Percentiles rank a stretch among this genome's conserved stretches.
Conservation (phyloP, 1,284 basidiomycete genomes). For the Ceratobasidium sp. region DNA sequence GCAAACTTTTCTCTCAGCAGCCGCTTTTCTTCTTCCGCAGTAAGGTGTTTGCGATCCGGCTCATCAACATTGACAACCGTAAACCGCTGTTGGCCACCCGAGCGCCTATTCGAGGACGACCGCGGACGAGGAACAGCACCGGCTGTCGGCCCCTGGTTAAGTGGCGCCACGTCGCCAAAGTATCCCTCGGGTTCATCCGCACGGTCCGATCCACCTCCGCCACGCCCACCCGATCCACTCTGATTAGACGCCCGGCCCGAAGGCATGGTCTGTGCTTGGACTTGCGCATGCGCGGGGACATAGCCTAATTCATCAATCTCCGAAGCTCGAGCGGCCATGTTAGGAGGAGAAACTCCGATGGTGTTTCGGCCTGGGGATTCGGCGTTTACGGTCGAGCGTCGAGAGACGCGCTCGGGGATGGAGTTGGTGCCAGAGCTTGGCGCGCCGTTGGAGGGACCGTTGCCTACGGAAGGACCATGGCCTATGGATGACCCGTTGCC, state of each 20-base stretch:
- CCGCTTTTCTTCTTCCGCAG: conserved; percentile 34
- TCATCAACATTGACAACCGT: conserved; percentile 51
- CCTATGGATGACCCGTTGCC: too few relatives aligned
- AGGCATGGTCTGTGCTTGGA: conserved; percentile 25
- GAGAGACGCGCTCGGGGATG: conserved; percentile 45
- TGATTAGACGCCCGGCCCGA: neutral
- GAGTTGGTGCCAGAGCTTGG: conserved; percentile 26
- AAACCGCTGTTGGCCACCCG: conserved; percentile 40
- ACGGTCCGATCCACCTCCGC: conserved; percentile 18
- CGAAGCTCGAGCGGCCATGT: neutral
- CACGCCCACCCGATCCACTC: neutral
- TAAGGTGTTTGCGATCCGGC: conserved; percentile 36
- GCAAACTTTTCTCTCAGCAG: conserved; percentile 25
- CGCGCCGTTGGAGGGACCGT: conserved; percentile 33
- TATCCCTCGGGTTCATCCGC: conserved; percentile 27
- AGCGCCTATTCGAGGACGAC: conserved; percentile 63
- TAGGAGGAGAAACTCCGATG: neutral
- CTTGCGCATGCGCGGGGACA: conserved; percentile 31
- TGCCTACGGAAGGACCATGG: neutral
- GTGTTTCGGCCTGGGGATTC: conserved; percentile 15
- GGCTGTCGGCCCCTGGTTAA: neutral
- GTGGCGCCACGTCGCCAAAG: conserved; percentile 12
- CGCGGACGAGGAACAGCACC: conserved; percentile 16
- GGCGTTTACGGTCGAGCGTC: conserved; percentile 8
- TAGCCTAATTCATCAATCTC: conserved; percentile 40